phyloP scores from a whole-genome alignment of 1,139 yeast genomes.

The Scheffersomyces segobiensis region DNA sequence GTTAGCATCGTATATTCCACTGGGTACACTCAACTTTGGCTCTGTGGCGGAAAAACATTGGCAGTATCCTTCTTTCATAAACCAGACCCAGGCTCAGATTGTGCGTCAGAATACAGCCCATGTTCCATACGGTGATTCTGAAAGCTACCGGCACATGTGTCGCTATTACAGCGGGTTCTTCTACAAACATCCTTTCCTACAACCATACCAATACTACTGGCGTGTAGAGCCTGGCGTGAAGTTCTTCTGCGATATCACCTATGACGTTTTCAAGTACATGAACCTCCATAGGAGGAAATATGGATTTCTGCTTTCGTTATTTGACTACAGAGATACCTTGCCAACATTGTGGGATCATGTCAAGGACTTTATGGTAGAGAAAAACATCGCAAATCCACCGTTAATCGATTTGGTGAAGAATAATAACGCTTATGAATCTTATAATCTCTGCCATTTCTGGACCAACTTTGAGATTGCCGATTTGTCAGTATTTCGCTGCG shows the following conservation, averaged over 20 bases:
- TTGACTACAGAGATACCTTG: slow-evolving; percentile 35
- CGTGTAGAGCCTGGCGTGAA: slow-evolving; percentile 34
- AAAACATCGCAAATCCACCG: slow-evolving; percentile 3
- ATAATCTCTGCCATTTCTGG: slow-evolving; percentile 43
- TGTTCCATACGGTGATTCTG: slow-evolving; percentile 27
- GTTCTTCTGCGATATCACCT: slow-evolving; percentile 26
- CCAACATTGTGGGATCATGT: slow-evolving; percentile 32
- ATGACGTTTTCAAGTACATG: slow-evolving; percentile 32
- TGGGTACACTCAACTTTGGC: slow-evolving; percentile 30
- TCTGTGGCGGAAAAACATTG: slow-evolving; percentile 29
- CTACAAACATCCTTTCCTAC: slow-evolving; percentile 29
- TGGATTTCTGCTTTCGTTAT: slow-evolving; percentile 26
- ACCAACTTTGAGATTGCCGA: slow-evolving; percentile 39
- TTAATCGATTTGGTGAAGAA: slow-evolving; percentile 14
- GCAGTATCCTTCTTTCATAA: slow-evolving; percentile 32
- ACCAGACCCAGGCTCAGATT: slow-evolving; percentile 20
- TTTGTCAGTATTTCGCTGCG: slow-evolving; percentile 23
- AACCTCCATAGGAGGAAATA: slow-evolving; percentile 19
- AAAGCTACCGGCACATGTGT: slow-evolving; percentile 40
- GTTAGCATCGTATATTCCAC: slow-evolving; percentile 20
- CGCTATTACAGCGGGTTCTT: slow-evolving; percentile 37
- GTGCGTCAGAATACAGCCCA: slow-evolving; percentile 4
- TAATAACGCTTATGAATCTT: slow-evolving; percentile 21
- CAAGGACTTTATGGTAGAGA: slow-evolving; percentile 12
- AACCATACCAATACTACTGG: slow-evolving; percentile 36